Evolutionary conservation across 495 filamentous ascomycete genomes (phyloP).

Genomic region (Daldinia childiae): DNA sequence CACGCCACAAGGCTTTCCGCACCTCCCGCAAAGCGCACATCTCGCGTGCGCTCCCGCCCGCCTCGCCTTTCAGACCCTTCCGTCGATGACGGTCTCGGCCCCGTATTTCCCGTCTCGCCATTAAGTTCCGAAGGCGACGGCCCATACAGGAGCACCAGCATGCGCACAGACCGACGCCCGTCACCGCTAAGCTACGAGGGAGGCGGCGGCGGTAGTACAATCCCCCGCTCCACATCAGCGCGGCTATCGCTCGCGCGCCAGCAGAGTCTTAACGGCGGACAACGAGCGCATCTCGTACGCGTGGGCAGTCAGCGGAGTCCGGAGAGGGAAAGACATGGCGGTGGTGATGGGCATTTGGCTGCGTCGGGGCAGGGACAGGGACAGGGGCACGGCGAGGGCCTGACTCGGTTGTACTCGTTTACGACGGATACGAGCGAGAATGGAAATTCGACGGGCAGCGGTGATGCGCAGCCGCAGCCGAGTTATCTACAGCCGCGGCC

Average conservation of each 20-base stretch:
- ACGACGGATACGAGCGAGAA: constrained; percentile 5
- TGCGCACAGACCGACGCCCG: neutral
- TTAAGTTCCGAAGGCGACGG: constrained; percentile 7
- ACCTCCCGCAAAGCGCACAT: constrained; percentile 1
- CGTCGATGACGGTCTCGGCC: constrained; percentile 12
- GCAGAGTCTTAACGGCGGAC: constrained; percentile 12
- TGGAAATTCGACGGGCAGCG: neutral
- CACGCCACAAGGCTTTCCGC: neutral
- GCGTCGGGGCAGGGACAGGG: neutral
- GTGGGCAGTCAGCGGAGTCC: constrained; percentile 11
- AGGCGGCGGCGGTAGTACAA: neutral
- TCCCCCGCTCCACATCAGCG: neutral
- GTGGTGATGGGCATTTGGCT: neutral
- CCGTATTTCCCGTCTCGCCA: constrained; percentile 30
- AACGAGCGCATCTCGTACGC: constrained; percentile 29
- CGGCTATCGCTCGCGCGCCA: constrained; percentile 25
- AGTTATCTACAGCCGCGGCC: constrained; percentile 2
- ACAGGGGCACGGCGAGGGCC: neutral
- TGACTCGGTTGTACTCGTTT: neutral
- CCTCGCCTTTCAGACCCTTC: constrained; percentile 19
- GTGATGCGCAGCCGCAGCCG: neutral
- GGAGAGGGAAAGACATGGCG: neutral
- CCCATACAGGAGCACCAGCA: neutral
- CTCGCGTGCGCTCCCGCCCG: constrained; percentile 13
- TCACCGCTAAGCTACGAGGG: neutral